Base-by-base conservation (phyloP, 306 rosid species). In the Geum urbanum region DNA sequence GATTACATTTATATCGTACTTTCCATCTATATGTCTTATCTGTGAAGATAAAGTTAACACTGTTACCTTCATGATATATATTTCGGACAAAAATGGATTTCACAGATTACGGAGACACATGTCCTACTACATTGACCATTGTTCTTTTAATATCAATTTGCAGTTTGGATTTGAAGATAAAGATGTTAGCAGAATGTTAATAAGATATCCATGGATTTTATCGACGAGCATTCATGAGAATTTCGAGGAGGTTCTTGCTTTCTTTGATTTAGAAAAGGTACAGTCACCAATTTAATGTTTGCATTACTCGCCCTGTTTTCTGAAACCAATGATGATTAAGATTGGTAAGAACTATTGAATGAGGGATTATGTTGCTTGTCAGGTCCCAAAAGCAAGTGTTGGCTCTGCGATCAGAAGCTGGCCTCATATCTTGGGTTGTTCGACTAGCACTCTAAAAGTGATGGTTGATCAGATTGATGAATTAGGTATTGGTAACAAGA, bases 371-470 rank as follows among this genome's bases (percentile, higher is more conserved):
- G 76, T 48, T 72, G 77, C 59, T n/a, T 80, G 65, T 37, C 75
- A 92, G 98, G 88, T 92, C 57, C 80, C 90, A 15, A 88, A 73
- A 77, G 45, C 54, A 11, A 70, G 81, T 43, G 78, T 85, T 61
- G 84, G 63, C 45, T 53, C 24, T 73, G 94, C 91, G 71, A 86
- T 92, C 82, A 74, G 73, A 85, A 90, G 89, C 77, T 90, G 91
- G 88, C 98, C 98, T 60, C 88, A 85, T 77, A 66, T 86, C 19
- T 77, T 92, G 83, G 92, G 96, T 67, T 85, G 90, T 83, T 90
- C 98, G 65, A 82, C 94, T 59, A 75, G 85, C 89, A 85, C 77
- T 74, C 77, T 88, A 60, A 77, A 86, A 80, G 60, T 75, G 81
- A 84, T 88, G 89, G 80, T 88, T 57, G 89, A 85, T 72, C 73